These are phyloP conservation scores for Sinapis alba DNA, from an alignment of 441 rosid species.

Conservation along the genomic window DNA sequence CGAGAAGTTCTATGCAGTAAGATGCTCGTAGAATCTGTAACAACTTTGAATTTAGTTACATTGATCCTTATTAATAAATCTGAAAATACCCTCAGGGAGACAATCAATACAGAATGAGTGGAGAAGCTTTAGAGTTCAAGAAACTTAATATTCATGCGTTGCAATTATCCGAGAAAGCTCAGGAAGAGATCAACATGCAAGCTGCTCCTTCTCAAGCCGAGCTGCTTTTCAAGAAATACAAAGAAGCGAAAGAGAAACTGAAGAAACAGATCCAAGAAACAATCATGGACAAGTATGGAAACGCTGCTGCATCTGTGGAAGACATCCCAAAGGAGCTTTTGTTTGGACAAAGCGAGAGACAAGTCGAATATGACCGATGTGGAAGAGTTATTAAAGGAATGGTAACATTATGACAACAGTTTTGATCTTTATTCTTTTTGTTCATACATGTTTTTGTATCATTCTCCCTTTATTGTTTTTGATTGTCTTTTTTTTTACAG, in stretches of 20 bases:
- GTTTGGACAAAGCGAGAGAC: slow-evolving; percentile 64
- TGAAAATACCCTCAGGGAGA: slow-evolving; percentile 56
- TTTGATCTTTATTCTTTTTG: not conserved
- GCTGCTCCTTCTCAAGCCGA: slow-evolving; percentile 93
- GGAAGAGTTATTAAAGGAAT: slow-evolving; percentile 45
- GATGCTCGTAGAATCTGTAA: slow-evolving; percentile 3
- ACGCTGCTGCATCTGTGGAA: slow-evolving; percentile 73
- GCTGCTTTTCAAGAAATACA: slow-evolving; percentile 55
- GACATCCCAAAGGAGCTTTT: slow-evolving; percentile 67
- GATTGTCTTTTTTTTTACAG: slow-evolving; percentile 16
- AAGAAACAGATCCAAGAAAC: slow-evolving; percentile 58
- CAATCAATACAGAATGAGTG: slow-evolving; percentile 67
- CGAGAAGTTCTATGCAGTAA: slow-evolving; percentile 55
- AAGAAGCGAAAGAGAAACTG: slow-evolving; percentile 61
- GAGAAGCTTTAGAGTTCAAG: slow-evolving; percentile 82
- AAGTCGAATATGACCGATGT: slow-evolving; percentile 61
- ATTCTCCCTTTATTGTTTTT: not conserved
- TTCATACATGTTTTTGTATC: not conserved
- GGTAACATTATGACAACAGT: slow-evolving; percentile 19
- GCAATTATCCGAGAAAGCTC: slow-evolving; percentile 81
- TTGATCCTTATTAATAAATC: not conserved
- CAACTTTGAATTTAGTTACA: not conserved
- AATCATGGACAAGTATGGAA: slow-evolving; percentile 72
- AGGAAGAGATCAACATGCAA: slow-evolving; percentile 67
- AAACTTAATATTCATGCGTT: slow-evolving; percentile 63